These are phyloP conservation scores for Annulohypoxylon truncatum DNA, from an alignment of 2,329 filamentous ascomycete genomes.

Conservation along the genomic window DNA sequence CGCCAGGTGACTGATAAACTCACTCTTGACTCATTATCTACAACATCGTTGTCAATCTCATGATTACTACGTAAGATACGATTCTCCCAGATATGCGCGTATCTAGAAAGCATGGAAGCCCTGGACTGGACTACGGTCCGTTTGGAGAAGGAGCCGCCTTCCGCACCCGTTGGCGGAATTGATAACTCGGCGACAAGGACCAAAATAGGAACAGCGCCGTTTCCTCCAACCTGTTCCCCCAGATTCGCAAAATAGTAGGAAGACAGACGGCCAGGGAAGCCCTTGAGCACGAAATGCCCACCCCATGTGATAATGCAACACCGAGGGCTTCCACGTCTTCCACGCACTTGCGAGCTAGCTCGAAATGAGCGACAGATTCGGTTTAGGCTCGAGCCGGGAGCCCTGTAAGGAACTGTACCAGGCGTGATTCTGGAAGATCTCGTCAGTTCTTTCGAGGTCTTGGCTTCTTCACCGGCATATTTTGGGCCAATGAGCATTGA, in stretches of 20 bases:
- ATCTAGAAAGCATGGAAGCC: slow-evolving; percentile 20
- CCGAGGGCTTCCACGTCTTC: slow-evolving; percentile 28
- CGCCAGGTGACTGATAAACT: slow-evolving; percentile 4
- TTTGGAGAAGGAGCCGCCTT: slow-evolving; percentile 40
- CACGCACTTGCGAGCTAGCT: slow-evolving; percentile 12
- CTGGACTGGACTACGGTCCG: slow-evolving; percentile 36
- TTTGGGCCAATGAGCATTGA: slow-evolving; percentile 42
- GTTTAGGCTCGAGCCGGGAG: slow-evolving; percentile 35
- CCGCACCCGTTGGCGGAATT: slow-evolving; percentile 44
- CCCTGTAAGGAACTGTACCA: slow-evolving; percentile 30
- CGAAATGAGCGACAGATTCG: slow-evolving; percentile 33
- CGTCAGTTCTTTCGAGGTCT: slow-evolving; percentile 37
- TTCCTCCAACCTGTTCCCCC: slow-evolving; percentile 41
- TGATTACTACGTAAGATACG: slow-evolving; percentile 8
- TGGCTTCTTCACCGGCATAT: slow-evolving; percentile 41
- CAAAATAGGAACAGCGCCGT: slow-evolving; percentile 43
- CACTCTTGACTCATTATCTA: slow-evolving; percentile 14
- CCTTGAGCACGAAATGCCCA: slow-evolving; percentile 27
- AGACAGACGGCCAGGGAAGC: slow-evolving; percentile 16
- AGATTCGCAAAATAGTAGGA: slow-evolving; percentile 45
- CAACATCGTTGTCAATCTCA: slow-evolving; percentile 8
- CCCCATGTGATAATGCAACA: slow-evolving; percentile 35
- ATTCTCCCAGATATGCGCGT: background rate
- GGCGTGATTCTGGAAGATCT: slow-evolving; percentile 46
- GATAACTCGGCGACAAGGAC: slow-evolving; percentile 46